phyloP scores from a whole-genome alignment of 1,284 basidiomycete species.

The Schizopora paradoxa region DNA sequence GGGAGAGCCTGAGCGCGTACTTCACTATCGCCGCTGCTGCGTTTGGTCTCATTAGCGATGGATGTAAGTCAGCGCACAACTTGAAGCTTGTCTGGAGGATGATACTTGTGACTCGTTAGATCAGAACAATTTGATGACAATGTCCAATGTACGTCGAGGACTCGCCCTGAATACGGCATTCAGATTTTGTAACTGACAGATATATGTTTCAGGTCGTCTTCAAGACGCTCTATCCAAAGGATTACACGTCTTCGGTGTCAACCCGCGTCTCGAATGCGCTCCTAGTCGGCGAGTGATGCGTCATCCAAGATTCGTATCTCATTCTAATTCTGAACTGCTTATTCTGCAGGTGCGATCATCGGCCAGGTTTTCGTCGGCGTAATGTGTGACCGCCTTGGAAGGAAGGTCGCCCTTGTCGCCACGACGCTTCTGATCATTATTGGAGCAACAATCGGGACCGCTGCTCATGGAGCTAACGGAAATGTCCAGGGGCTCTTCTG shows the following conservation, averaged over 20 bases:
- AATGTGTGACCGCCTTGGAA: constrained; percentile 65
- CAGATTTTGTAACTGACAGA: constrained; percentile 8
- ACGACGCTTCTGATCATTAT: constrained; percentile 70
- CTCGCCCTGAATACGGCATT: background rate
- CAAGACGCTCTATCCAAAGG: constrained; percentile 52
- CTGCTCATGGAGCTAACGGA: constrained; percentile 59
- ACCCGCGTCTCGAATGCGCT: constrained; percentile 73
- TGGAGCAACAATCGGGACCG: constrained; percentile 68
- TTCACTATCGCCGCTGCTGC: constrained; percentile 61
- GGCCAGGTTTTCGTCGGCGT: constrained; percentile 67
- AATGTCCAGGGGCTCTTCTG: constrained; percentile 64
- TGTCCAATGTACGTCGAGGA: constrained; percentile 45
- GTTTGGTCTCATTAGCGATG: constrained; percentile 66
- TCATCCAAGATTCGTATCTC: constrained; percentile 17
- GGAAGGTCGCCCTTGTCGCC: constrained; percentile 65
- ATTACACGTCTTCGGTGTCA: constrained; percentile 56
- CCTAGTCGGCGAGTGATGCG: constrained; percentile 54
- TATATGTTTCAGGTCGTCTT: constrained; percentile 45
- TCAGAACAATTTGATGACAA: constrained; percentile 66
- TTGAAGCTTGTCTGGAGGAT: constrained; percentile 7
- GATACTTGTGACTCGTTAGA: constrained; percentile 34
- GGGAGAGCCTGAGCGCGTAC: constrained; percentile 46
- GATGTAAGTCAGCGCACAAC: constrained; percentile 39
- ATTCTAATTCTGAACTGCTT: constrained; percentile 15
- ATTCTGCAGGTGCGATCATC: constrained; percentile 49